Percentiles rank a stretch among this genome's conserved stretches.
Conservation (phyloP, 2,329 filamentous ascomycete species). For the Akanthomyces dipterigenus region DNA sequence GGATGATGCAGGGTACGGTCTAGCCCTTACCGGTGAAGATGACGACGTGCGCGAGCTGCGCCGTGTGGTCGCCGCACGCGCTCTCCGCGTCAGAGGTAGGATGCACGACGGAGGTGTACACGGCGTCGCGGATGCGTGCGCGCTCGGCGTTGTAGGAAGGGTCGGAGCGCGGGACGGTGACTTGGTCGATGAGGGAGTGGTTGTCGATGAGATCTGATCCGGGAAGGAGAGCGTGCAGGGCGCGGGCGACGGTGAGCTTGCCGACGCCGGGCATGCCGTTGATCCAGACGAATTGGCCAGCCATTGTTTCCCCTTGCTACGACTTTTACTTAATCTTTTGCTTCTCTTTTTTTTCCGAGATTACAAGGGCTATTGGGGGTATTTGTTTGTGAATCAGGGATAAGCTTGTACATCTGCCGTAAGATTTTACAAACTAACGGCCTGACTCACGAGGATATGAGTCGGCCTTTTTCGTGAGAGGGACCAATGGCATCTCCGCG, state of each 20-base stretch:
- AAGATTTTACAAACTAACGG: too few relatives aligned
- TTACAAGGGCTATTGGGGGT: too few relatives aligned
- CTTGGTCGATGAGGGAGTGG: conserved; percentile 24
- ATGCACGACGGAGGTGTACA: conserved; percentile 9
- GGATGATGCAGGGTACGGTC: conserved; percentile 7
- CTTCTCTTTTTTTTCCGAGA: not conserved
- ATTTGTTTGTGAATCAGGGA: too few relatives aligned
- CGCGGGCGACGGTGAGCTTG: conserved; percentile 25
- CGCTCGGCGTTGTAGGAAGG: conserved; percentile 20
- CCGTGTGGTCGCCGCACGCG: not conserved
- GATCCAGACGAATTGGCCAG: conserved; percentile 22
- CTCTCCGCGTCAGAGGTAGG: conserved; percentile 11
- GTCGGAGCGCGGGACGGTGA: conserved; percentile 14
- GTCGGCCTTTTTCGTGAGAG: too few relatives aligned
- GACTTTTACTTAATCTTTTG: not conserved
- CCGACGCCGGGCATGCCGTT: conserved; percentile 27
- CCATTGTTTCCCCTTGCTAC: not conserved
- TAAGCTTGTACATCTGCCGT: too few relatives aligned
- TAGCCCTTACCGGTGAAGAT: conserved; percentile 21
- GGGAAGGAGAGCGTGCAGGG: conserved; percentile 21
- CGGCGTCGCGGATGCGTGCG: conserved; percentile 6
- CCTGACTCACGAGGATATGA: too few relatives aligned
- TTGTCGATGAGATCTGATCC: conserved; percentile 23
- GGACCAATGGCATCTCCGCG: too few relatives aligned
- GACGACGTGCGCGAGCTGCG: conserved; percentile 14